Conservation (phyloP, 2,329 filamentous ascomycete species). For the Aspergillus vadensis region DNA sequence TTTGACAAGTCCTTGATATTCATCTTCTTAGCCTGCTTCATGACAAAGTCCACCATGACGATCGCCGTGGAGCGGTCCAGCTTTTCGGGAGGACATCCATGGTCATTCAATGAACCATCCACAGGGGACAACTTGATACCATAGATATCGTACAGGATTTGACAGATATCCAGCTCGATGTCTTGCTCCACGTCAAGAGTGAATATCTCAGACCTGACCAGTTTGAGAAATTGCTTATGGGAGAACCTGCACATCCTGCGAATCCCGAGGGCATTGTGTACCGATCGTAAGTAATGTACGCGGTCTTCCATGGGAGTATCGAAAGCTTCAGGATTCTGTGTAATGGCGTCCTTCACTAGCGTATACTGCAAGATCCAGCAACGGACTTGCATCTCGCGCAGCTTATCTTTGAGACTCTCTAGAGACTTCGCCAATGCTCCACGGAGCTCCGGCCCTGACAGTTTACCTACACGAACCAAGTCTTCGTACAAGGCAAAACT, state of each 20-base stretch:
- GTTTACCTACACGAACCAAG: constrained; percentile 75
- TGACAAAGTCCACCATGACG: constrained; percentile 79
- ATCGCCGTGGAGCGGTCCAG: constrained; percentile 80
- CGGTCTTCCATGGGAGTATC: constrained; percentile 69
- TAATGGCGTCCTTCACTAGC: constrained; percentile 72
- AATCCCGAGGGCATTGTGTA: constrained; percentile 82
- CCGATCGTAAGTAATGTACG: constrained; percentile 74
- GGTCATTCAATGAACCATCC: constrained; percentile 69
- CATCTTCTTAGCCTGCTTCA: constrained; percentile 77
- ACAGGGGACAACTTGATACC: constrained; percentile 74
- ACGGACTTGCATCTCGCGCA: constrained; percentile 84
- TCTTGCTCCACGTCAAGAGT: constrained; percentile 74
- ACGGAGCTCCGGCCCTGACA: constrained; percentile 61
- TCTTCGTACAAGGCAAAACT: constrained; percentile 82
- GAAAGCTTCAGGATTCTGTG: constrained; percentile 66
- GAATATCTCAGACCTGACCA: constrained; percentile 84
- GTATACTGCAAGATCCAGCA: constrained; percentile 87
- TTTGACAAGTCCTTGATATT: constrained; percentile 89
- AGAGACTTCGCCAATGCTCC: constrained; percentile 46
- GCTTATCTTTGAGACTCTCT: constrained; percentile 62
- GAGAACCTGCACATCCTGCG: constrained; percentile 83
- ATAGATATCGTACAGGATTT: constrained; percentile 81
- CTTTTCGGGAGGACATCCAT: constrained; percentile 74
- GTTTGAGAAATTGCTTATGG: constrained; percentile 83
- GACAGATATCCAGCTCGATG: constrained; percentile 82